Base-by-base conservation (phyloP, 805 yeast species). In the Cyberlindnera galapagoensis region DNA sequence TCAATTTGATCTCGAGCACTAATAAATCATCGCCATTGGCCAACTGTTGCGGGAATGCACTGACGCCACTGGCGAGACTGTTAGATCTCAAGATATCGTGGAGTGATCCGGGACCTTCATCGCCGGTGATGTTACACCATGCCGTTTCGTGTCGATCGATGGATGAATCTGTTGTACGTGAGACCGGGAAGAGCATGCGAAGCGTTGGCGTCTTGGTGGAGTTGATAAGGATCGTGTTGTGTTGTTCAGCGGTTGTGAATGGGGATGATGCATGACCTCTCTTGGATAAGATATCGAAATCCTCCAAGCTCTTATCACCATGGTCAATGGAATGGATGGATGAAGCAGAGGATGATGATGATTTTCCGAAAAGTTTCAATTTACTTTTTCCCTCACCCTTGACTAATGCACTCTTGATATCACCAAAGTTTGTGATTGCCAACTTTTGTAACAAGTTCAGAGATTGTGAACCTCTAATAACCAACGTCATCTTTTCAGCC, bases 401-500 rank as follows among this genome's bases (percentile, higher is more conserved):
- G 12, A 38, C 28, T 2, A 21, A 2, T 1, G 34, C 25, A 3
- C 32, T 24, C 18, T 40, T 47, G 8, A 72, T 47, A 20, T 51
- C 57, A 12, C 60, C 49, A 44, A 77, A 79, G 34, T 62, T 50
- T 1, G 56, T 26, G 1, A 62, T 24, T 0, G 76, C 77, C 12
- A 75, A 36, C 43, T 72, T 79, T 26, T 69, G 71, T 21, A 82
- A 49, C 17, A 59, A 54, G 41, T 76, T 76, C 21, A 80, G 42
- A 0, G 88, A 74, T 35, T 78, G 82, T 0, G 87, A 77, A 0
- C 88, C 80, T 43, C 71, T 65, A 5, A 82, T 42, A 2, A 79
- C 84, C 16, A 81, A 31, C 0, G 76, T 57, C 72, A 76, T 71
- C 26, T 65, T 75, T 2, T 59, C 56, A 1, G 80, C 60, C 9